Evolutionary conservation across 306 rosid genomes (phyloP).

Genomic region (Rosa lucieae): DNA sequence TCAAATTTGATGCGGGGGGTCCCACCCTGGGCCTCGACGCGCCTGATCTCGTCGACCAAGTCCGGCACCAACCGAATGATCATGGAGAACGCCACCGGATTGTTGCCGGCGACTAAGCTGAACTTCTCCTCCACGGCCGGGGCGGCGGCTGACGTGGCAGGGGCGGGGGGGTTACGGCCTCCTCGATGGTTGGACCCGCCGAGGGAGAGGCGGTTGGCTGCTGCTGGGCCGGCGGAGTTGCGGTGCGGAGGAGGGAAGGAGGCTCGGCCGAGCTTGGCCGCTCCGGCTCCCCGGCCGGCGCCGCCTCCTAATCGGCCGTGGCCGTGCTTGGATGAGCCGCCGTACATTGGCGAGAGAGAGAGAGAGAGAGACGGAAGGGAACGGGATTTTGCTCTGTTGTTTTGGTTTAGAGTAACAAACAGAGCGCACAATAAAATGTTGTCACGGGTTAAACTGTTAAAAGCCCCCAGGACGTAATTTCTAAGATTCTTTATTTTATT

Average conservation of each 20-base stretch:
- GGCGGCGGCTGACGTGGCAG: slow-evolving; percentile 29
- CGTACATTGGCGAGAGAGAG: slow-evolving; percentile 53
- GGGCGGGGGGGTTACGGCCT: slow-evolving; percentile 37
- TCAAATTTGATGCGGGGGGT: slow-evolving; percentile 80
- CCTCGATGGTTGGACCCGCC: slow-evolving; percentile 40
- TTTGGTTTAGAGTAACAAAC: not conserved
- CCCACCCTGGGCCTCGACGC: slow-evolving; percentile 82
- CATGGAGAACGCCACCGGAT: slow-evolving; percentile 79
- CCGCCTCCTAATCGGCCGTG: slow-evolving; percentile 65
- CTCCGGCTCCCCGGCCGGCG: slow-evolving; percentile 50
- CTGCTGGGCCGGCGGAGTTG: slow-evolving; percentile 25
- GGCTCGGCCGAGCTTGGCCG: slow-evolving; percentile 48
- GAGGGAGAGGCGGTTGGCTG: slow-evolving; percentile 54
- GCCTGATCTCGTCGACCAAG: slow-evolving; percentile 92
- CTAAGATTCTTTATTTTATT: too few relatives aligned
- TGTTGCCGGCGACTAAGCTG: slow-evolving; percentile 62
- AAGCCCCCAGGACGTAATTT: too few relatives aligned
- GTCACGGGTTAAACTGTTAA: too few relatives aligned
- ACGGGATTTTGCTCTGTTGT: not conserved
- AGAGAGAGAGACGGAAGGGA: slow-evolving; percentile 15
- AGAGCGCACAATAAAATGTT: not conserved
- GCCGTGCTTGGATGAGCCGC: slow-evolving; percentile 77
- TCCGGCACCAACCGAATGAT: slow-evolving; percentile 79
- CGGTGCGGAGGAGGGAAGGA: slow-evolving; percentile 63
- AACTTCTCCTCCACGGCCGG: slow-evolving; percentile 73